Conservation (phyloP, 192 early-diverging fungal genomes). For the Linnemannia zychae region DNA sequence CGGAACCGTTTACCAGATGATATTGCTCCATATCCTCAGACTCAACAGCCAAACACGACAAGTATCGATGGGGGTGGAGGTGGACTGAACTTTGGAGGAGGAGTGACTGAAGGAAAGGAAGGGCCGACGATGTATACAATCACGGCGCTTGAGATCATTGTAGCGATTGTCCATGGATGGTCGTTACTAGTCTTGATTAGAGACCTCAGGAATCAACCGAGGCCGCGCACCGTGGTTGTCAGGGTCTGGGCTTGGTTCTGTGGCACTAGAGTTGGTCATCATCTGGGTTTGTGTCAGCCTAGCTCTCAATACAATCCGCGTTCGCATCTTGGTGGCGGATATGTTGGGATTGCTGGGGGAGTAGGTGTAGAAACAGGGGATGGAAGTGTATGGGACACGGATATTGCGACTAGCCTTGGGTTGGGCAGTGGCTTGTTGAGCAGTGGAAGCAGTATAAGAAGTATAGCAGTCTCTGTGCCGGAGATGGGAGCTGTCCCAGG, state of each 20-base stretch:
- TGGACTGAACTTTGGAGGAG: background rate
- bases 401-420: conserved; percentile 21
- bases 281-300: background rate
- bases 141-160: conserved; percentile 24
- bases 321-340: background rate
- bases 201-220: conserved; percentile 33
- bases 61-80: background rate
- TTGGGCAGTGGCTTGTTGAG: conserved; percentile 17
- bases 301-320: too few relatives aligned
- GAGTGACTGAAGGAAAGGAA: background rate
- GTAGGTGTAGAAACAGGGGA: background rate
- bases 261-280: conserved; percentile 9
- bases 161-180: conserved; percentile 52
- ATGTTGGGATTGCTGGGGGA: background rate
- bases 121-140: conserved; percentile 10
- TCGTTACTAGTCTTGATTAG: conserved; percentile 44
- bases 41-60: background rate
- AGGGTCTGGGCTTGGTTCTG: conserved; percentile 37
- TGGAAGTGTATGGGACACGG: conserved; percentile 22
- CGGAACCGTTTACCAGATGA: background rate
- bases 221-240: conserved; percentile 26
- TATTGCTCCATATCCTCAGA: background rate
- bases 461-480: conserved; percentile 12
- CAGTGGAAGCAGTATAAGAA: conserved; percentile 37
- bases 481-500: conserved; percentile 23